Conservation (phyloP, 306 rosid species). For the Rosa lucieae region DNA sequence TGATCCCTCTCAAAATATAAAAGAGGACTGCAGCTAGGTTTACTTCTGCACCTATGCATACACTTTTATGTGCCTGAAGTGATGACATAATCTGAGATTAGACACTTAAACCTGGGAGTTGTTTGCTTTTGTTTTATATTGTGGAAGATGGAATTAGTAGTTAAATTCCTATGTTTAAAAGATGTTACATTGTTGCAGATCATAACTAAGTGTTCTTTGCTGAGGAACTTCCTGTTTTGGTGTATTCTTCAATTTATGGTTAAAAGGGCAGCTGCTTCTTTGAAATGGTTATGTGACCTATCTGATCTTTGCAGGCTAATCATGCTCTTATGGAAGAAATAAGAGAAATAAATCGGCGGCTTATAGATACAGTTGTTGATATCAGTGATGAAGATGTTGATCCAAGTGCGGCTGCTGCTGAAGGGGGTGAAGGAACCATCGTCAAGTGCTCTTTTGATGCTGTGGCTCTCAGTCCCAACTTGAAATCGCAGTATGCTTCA, state of each 20-base stretch:
- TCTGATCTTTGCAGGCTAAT: conserved; percentile 55
- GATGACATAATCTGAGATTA: background rate
- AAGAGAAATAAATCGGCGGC: conserved; percentile 70
- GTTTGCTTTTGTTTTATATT: background rate
- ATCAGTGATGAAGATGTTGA: conserved; percentile 72
- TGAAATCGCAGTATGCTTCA: conserved; percentile 78
- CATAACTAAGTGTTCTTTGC: background rate
- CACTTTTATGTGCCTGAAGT: conserved; percentile 6
- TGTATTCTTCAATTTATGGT: conserved; percentile 13
- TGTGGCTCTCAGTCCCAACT: conserved; percentile 81
- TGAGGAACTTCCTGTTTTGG: background rate
- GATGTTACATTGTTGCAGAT: background rate
- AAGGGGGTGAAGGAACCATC: conserved; percentile 72
- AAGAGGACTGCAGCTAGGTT: background rate
- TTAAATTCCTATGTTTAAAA: background rate
- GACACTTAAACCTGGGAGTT: background rate
- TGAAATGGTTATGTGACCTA: conserved; percentile 23
- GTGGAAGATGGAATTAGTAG: background rate
- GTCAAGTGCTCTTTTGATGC: conserved; percentile 88
- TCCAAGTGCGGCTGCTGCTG: conserved; percentile 64
- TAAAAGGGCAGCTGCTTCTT: background rate
- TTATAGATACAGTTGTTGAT: conserved; percentile 82
- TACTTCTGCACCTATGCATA: background rate
- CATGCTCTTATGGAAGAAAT: conserved; percentile 88
- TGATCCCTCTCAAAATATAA: too few relatives aligned